Conservation (phyloP, 1,284 basidiomycete species). For the Tetrapyrgos nigripes region DNA sequence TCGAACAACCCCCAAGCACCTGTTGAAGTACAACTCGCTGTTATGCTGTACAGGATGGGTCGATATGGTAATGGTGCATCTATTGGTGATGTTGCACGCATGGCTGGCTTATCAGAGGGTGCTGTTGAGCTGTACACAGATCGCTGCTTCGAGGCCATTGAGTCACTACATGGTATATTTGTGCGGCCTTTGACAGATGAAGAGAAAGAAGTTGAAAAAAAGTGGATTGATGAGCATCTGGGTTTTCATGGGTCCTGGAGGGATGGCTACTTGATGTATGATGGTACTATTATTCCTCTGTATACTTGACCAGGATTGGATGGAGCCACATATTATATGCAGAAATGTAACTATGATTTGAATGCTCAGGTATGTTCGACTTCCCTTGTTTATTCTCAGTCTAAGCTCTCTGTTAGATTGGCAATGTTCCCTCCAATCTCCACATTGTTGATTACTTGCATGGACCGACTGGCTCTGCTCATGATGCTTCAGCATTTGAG, state of each 20-base stretch:
- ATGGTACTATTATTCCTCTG: too few relatives aligned
- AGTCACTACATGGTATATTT: slow-evolving; percentile 35
- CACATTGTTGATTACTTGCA: slow-evolving; percentile 40
- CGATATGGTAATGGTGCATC: slow-evolving; percentile 42
- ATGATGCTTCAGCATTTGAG: slow-evolving; percentile 43
- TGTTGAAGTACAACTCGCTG: too few relatives aligned
- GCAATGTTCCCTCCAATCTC: slow-evolving; percentile 39
- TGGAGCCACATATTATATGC: slow-evolving; percentile 42
- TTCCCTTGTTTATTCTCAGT: slow-evolving; percentile 6
- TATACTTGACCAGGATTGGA: slow-evolving; percentile 37
- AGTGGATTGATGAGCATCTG: too few relatives aligned
- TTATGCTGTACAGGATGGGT: slow-evolving; percentile 39
- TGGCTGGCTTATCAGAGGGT: slow-evolving; percentile 36
- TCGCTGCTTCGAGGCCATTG: slow-evolving; percentile 37
- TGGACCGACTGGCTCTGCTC: slow-evolving; percentile 41
- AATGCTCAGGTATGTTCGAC: slow-evolving; percentile 37
- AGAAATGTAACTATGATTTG: slow-evolving; percentile 40
- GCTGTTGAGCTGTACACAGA: slow-evolving; percentile 37
- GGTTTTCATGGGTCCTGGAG: too few relatives aligned
- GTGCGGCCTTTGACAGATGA: too few relatives aligned
- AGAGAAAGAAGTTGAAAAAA: too few relatives aligned
- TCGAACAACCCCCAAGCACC: slow-evolving; percentile 36
- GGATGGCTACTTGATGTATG: too few relatives aligned
- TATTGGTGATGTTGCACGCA: too few relatives aligned
- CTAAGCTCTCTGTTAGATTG: slow-evolving; percentile 30